Base-by-base conservation (phyloP, 805 yeast genomes). In the Tetrapisispora arboricola region DNA sequence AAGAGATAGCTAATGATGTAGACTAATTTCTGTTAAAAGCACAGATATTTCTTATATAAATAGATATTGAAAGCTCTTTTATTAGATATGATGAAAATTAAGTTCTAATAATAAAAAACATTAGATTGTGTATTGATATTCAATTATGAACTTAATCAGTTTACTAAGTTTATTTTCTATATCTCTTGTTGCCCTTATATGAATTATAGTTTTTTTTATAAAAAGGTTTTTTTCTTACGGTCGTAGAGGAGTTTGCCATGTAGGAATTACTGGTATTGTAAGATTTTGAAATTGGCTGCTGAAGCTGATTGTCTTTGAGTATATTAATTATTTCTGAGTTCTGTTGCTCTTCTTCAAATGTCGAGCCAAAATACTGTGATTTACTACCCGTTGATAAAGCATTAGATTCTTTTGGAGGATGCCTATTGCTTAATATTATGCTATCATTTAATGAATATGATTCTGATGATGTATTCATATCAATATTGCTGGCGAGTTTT, bases 1-100 rank as follows among this genome's bases (percentile, higher is more conserved):
- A 82, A 56, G 88, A 82, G 48, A 72, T 80, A 83, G 76, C 40
- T 3, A 38, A 38, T n/a, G 37, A 34, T 17, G 22, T 34, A 4
- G 29, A 34, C 25, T 34, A 15, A 25, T 9, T 34, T 16, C 5
- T 25, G 16, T 21, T 25, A 25, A 2, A 21, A 10, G 15, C 11
- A n/a, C n/a, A 18, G 19, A 30, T 30, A 17, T 22, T 22, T 22
- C 10, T 22, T 27, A 27, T 27, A 27, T 27, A 27, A 15, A 20
- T n/a, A n/a, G n/a, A n/a, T n/a, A n/a, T n/a, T n/a, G n/a, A n/a
- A n/a, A n/a, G n/a, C n/a, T n/a, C n/a, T n/a, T n/a, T n/a, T n/a
- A n/a, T n/a, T n/a, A n/a, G n/a, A n/a, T n/a, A n/a, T n/a, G n/a
- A n/a, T n/a, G n/a, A n/a, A n/a, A n/a, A n/a, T n/a, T n/a, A n/a